Base-by-base conservation (phyloP, 768 basidiomycete genomes). In the Mycena pura region DNA sequence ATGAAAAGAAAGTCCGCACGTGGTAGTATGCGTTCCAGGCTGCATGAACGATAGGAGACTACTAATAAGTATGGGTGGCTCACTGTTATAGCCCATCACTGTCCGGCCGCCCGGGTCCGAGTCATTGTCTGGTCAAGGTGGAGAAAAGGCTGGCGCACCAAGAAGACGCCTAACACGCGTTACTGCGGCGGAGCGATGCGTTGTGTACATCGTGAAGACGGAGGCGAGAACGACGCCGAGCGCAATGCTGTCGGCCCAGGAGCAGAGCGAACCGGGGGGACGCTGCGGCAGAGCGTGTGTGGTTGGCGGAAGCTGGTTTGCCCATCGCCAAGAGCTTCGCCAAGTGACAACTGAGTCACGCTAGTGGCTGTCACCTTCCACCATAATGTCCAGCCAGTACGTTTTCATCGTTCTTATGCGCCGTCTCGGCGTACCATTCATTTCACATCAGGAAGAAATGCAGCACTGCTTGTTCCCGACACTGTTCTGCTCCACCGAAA, bases 11-110 rank as follows among this genome's bases (percentile, higher is more conserved):
- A 32, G 13, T 25, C 66, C 80, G 51, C 60, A 87, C 86, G 64
- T 87, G 81, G 69, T 85, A n/a, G n/a, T n/a, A 88, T 7, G 86
- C 88, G 69, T 89, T 89, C 88, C 88, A 89, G 6, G 88, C 88
- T 89, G 39, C 43, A 39, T 38, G 44, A 22, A 39, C 41, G 47
- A 32, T 29, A 34, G 21, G 27, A 39, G 38, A 29, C 17, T 27
- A 21, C 41, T 24, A 28, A 5, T 29, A 25, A 3, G 9, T 15
- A 31, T 22, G n/a, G 61, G 53, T 15, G 13, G n/a, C 62, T 49
- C 32, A 64, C 63, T 64, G 28, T 64, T 64, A 11, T 64, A 64
- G 1, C 63, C 63, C 47, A 68, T 34, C 24, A 39, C 50, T 63
- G 34, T 8, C n/a, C 17, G 17, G 6, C 32, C 36, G 22, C n/a